Evolutionary conservation across 148 eudicot genomes (phyloP).

Genomic region (Bassia scoparia): DNA sequence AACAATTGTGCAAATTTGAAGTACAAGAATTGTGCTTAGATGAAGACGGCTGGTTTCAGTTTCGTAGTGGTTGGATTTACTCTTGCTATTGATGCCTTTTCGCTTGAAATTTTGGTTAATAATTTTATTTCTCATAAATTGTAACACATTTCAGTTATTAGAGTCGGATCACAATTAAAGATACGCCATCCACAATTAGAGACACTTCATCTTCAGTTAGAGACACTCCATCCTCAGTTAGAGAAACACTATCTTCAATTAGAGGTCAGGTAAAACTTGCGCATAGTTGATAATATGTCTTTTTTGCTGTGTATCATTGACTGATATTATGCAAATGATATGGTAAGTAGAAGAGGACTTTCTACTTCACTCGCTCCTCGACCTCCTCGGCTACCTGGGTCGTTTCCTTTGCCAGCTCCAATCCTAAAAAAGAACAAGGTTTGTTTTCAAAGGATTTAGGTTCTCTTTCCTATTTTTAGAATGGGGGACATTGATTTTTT

Average conservation of each 20-base stretch:
- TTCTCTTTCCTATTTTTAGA: neutral
- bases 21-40: constrained; percentile 52
- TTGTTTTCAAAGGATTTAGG: constrained; percentile 5
- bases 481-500: neutral
- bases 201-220: constrained; percentile 34
- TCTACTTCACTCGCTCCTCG: constrained; percentile 65
- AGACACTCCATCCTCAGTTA: constrained; percentile 37
- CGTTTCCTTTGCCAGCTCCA: constrained; percentile 46
- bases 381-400: constrained; percentile 44
- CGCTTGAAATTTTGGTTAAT: neutral
- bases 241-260: constrained; percentile 26
- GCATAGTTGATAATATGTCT: no score
- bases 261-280: constrained; percentile 40
- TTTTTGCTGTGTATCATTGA: neutral
- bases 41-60: constrained; percentile 73
- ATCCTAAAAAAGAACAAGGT: constrained; percentile 61
- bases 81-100: neutral
- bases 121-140: constrained; percentile 3
- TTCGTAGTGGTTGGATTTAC: constrained; percentile 52
- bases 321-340: neutral
- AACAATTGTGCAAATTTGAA: constrained; percentile 40
- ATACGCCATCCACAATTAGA: constrained; percentile 27
- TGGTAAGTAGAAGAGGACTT: constrained; percentile 50
- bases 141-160: constrained; percentile 46
- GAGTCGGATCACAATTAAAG: constrained; percentile 55